These are phyloP conservation scores for Curvularia lunata DNA, from an alignment of 2,329 filamentous ascomycete genomes.

Conservation along the genomic window DNA sequence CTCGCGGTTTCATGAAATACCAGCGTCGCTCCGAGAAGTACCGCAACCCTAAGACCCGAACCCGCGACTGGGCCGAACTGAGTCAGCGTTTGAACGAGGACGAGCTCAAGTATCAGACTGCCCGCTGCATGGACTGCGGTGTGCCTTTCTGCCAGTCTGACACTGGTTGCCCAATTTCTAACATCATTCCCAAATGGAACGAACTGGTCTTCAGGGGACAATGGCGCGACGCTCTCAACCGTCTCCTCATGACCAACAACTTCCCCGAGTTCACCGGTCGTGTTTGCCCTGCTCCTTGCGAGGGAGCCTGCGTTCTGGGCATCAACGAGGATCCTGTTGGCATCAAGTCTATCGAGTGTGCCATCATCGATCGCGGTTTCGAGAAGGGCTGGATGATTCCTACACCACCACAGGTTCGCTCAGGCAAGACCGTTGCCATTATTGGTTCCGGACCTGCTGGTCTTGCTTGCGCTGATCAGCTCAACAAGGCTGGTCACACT, in stretches of 20 bases:
- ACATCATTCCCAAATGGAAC: conserved; percentile 98
- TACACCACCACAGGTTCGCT: conserved; percentile 75
- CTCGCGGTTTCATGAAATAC: conserved; percentile 97
- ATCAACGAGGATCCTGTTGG: conserved; percentile 97
- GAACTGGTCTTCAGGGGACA: conserved; percentile 70
- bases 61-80: conserved; percentile 92
- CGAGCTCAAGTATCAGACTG: conserved; percentile 94
- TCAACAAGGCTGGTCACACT: conserved; percentile 87
- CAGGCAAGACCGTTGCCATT: conserved; percentile 85
- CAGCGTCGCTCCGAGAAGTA: conserved; percentile 92
- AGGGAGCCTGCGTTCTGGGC: conserved; percentile 92
- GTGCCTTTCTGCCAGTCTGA: conserved; percentile 98
- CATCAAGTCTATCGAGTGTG: conserved; percentile 98
- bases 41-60: conserved; percentile 79
- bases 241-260: conserved; percentile 95
- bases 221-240: conserved; percentile 91
- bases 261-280: conserved; percentile 98
- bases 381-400: conserved; percentile 99
- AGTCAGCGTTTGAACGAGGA: conserved; percentile 88
- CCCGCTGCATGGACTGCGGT: conserved; percentile 98
- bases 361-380: conserved; percentile 96
- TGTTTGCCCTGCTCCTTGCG: conserved; percentile 94
- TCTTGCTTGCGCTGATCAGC: conserved; percentile 87
- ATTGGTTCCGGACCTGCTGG: conserved; percentile 93
- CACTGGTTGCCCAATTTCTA: conserved; percentile 92